Evolutionary conservation across 2,329 filamentous ascomycete genomes (phyloP).

Genomic region (Penicillium sp.): DNA sequence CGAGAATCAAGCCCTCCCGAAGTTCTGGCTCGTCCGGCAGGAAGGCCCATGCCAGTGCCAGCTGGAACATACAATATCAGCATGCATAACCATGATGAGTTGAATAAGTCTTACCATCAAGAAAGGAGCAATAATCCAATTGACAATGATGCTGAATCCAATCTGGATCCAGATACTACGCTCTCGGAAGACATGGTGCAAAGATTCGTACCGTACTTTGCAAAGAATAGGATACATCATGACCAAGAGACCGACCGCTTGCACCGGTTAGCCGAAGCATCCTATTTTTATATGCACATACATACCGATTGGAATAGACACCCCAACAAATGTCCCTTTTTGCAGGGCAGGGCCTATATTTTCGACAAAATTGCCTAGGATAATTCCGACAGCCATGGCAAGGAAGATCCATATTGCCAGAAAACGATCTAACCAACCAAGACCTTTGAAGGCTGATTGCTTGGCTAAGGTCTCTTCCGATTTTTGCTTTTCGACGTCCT

Average conservation of each 20-base stretch:
- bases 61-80: conserved; percentile 26
- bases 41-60: conserved; percentile 52
- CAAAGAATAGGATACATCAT: conserved; percentile 97
- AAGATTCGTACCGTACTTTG: conserved; percentile 75
- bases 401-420: conserved; percentile 73
- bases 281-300: neutral
- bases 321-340: conserved; percentile 69
- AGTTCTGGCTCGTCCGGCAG: conserved; percentile 52
- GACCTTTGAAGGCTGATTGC: no score
- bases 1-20: conserved; percentile 70
- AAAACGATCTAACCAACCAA: no score
- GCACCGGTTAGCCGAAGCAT: neutral
- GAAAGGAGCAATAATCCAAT: conserved; percentile 81
- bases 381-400: conserved; percentile 72
- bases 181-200: conserved; percentile 65
- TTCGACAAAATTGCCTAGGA: conserved; percentile 73
- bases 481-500: no score
- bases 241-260: conserved; percentile 75
- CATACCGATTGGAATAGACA: conserved; percentile 65
- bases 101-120: conserved; percentile 62
- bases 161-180: conserved; percentile 74
- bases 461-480: no score
- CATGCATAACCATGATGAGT: accelerated
- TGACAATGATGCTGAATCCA: conserved; percentile 71
- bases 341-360: conserved; percentile 62